phyloP scores from a whole-genome alignment of 2,329 filamentous ascomycete species.

The Periconia sp. region DNA sequence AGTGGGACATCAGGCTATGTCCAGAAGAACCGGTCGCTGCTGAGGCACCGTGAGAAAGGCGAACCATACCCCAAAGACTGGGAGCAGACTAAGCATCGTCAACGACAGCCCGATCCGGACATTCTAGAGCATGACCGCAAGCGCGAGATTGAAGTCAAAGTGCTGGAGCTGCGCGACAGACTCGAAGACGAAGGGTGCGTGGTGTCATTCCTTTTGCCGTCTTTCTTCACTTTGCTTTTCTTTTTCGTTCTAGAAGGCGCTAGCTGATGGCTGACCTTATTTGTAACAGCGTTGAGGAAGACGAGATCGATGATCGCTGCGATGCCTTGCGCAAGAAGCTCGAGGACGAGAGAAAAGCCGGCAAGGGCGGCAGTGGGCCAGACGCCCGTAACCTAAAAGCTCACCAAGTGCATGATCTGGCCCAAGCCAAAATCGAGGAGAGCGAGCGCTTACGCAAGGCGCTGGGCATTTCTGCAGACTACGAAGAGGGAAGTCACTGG shows the following conservation, averaged over 20 bases:
- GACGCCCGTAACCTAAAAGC: conserved; percentile 69
- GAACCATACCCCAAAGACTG: conserved; percentile 76
- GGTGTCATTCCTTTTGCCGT: not conserved
- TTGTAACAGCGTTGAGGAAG: conserved; percentile 69
- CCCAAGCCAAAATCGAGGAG: conserved; percentile 94
- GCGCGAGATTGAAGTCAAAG: conserved; percentile 87
- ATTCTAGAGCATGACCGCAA: conserved; percentile 94
- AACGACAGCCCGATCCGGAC: conserved; percentile 83
- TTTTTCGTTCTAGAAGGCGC: not conserved
- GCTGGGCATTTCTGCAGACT: conserved; percentile 81
- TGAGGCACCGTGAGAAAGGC: conserved; percentile 77
- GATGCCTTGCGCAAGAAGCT: conserved; percentile 67
- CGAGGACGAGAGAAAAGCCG: conserved; percentile 46
- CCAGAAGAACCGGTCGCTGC: conserved; percentile 88
- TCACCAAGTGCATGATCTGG: conserved; percentile 94
- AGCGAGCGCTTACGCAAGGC: conserved; percentile 85
- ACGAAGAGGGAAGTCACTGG: conserved; percentile 86
- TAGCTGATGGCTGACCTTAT: conserved; percentile 14
- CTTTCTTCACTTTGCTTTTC: conserved; percentile 3
- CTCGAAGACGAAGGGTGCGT: conserved; percentile 85
- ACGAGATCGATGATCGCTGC: conserved; percentile 82
- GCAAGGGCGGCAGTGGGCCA: conserved; percentile 36
- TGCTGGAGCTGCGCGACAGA: conserved; percentile 84
- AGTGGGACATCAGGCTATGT: conserved; percentile 97
- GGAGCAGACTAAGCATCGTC: conserved; percentile 70